Percentiles rank a stretch among this genome's conserved stretches.
Conservation (phyloP, 2,329 filamentous ascomycete species). For the Chaetomium olivaceum region DNA sequence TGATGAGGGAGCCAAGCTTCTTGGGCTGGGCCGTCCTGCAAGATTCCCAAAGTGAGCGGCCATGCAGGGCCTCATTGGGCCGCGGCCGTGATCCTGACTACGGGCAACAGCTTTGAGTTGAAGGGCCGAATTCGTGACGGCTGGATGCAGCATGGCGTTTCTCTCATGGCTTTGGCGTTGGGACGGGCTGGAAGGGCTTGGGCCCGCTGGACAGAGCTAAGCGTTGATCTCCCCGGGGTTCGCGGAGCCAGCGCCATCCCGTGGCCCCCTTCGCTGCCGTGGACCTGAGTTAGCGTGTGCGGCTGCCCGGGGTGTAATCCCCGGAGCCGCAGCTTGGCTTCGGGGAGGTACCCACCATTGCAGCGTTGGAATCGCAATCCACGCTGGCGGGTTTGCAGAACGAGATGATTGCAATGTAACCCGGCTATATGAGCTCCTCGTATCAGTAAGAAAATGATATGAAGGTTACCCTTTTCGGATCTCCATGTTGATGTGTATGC, state of each 20-base stretch:
- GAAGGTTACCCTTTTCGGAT: background rate
- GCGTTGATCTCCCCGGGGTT: slow-evolving; percentile 15
- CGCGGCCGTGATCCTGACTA: slow-evolving; percentile 3
- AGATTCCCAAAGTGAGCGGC: slow-evolving; percentile 7
- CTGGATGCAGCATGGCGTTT: slow-evolving; percentile 28
- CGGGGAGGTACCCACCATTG: background rate
- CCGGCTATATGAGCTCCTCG: slow-evolving; percentile 8
- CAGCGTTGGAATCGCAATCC: slow-evolving; percentile 9
- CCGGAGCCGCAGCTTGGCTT: slow-evolving; percentile 20
- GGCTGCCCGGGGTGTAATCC: slow-evolving; percentile 9
- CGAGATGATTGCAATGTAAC: background rate
- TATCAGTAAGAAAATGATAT: slow-evolving; percentile 4
- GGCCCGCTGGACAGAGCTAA: slow-evolving; percentile 21
- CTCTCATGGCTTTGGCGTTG: slow-evolving; percentile 23
- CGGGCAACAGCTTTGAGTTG: slow-evolving; percentile 10
- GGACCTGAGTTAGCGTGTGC: slow-evolving; percentile 8
- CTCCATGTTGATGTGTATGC: background rate
- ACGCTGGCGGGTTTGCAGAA: slow-evolving; percentile 13
- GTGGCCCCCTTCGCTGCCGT: slow-evolving; percentile 13
- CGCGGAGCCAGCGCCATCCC: slow-evolving; percentile 24
- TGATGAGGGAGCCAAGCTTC: background rate
- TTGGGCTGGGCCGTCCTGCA: slow-evolving; percentile 11
- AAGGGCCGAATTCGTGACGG: slow-evolving; percentile 33
- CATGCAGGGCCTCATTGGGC: slow-evolving; percentile 9
- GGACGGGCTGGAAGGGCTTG: slow-evolving; percentile 1